Conservation (phyloP, 2,329 filamentous ascomycete species). For the Aspergillus uvarum region DNA sequence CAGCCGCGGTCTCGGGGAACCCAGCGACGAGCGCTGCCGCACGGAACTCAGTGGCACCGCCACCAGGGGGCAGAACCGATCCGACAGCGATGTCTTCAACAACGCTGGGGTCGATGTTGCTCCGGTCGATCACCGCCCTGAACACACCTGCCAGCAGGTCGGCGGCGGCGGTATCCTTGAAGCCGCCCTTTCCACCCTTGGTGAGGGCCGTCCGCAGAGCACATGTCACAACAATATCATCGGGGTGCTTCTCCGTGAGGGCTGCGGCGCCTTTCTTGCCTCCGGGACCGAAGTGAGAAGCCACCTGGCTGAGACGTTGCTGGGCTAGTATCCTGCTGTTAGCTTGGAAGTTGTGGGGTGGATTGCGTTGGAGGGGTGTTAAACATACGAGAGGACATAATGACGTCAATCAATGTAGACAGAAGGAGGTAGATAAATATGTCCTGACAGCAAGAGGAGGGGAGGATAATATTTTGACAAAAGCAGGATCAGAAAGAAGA, state of each 20-base stretch:
- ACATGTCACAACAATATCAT: conserved; percentile 84
- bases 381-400: conserved; percentile 46
- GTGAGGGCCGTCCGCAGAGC: conserved; percentile 90
- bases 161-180: conserved; percentile 89
- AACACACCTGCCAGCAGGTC: conserved; percentile 85
- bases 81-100: conserved; percentile 94
- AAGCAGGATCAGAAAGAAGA: conserved; percentile 1
- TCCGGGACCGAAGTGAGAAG: conserved; percentile 53
- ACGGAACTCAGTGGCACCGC: conserved; percentile 94
- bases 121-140: conserved; percentile 77
- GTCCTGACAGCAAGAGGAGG: conserved; percentile 2
- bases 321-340: conserved; percentile 44
- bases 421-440: not conserved
- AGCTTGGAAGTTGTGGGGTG: conserved; percentile 13
- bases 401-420: conserved; percentile 23
- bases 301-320: conserved; percentile 60
- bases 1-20: conserved; percentile 80
- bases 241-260: conserved; percentile 52
- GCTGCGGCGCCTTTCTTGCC: conserved; percentile 36
- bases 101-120: conserved; percentile 79
- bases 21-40: conserved; percentile 87
- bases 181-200: conserved; percentile 86
- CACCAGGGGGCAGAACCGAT: conserved; percentile 85
- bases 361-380: not conserved
- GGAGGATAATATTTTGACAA: not conserved